Conservation (phyloP, 768 basidiomycete genomes). For the Neoboletus brunneissimus region DNA sequence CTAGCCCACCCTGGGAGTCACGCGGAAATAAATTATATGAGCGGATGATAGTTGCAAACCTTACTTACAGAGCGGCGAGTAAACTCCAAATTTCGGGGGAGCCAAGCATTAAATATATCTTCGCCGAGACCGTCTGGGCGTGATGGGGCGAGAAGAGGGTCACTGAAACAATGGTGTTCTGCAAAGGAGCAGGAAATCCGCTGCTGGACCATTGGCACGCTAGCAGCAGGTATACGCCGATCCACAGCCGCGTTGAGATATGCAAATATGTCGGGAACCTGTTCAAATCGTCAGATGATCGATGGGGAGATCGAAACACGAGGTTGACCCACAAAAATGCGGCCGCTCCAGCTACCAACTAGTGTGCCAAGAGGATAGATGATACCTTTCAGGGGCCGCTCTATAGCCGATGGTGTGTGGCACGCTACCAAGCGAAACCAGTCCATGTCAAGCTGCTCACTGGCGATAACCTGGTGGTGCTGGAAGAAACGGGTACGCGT, state of each 20-base stretch:
- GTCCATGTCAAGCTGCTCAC: conserved; percentile 41
- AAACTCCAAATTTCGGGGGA: conserved; percentile 39
- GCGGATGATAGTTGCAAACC: background rate
- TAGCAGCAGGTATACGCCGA: conserved; percentile 17
- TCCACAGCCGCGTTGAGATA: conserved; percentile 24
- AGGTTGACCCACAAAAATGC: conserved; percentile 39
- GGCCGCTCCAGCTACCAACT: conserved; percentile 47
- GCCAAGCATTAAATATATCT: conserved; percentile 48
- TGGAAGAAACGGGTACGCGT: conserved; percentile 36
- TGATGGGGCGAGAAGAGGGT: conserved; percentile 35
- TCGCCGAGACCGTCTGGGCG: conserved; percentile 38
- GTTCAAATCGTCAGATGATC: conserved; percentile 22
- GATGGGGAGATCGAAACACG: conserved; percentile 7
- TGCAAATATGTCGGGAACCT: conserved; percentile 26
- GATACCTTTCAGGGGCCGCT: conserved; percentile 39
- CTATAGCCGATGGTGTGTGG: conserved; percentile 35
- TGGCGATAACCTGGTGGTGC: conserved; percentile 15
- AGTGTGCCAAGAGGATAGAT: conserved; percentile 45
- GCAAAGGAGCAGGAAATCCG: conserved; percentile 41
- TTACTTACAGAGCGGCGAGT: conserved; percentile 34
- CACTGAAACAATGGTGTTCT: conserved; percentile 47
- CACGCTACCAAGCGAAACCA: conserved; percentile 49
- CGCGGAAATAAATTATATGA: conserved; percentile 11
- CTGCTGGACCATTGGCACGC: conserved; percentile 32
- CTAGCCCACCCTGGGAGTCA: conserved; percentile 38